Evolutionary conservation across 805 yeast genomes (phyloP), one percentile per base, ranked within the genome.

Genomic region (Saccharomyces mikatae): DNA sequence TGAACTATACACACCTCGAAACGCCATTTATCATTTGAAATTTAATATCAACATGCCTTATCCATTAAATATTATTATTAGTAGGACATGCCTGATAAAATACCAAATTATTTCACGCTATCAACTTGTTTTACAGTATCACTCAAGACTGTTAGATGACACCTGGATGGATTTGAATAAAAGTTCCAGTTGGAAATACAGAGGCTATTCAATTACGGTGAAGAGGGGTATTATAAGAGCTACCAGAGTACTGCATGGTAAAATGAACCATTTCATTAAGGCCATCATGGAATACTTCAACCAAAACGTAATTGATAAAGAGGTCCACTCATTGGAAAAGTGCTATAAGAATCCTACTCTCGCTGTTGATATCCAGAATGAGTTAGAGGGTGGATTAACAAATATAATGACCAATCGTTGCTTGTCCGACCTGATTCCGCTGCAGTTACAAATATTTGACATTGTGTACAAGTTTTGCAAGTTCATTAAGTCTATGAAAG

Each of bases 101-200:
- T 89, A 86, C 64, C 96, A 92, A 66, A 73, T 89, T 36, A 72
- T 90, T 49, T 89, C 87, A 61, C 80, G 97, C 58, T 83, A 87
- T 58, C 73, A 87, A 41, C 68, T 84, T 46, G 76, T 82, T 31
- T 64, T 89, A n/a, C 83, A 83, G 57, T 82, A 80, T 62, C 75
- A 87, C 6, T 82, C 81, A 60, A 78, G 78, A 58, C 71, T 78
- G 14, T 73, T 87, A 54, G 86, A 81, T 54, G 76, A 76, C 17
- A 80, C 88, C 1, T 89, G 96, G 96, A 71, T 76, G 44, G 90
- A 85, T 58, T 81, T 86, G 29, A 62, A 64, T 55, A 68, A 66
- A 53, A 81, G 87, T 17, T 68, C 72, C n/a, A 81, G 81, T 14
- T 89, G 97, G 97, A 76, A 74, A 48, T 77, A 77, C 63, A 65